These are phyloP conservation scores for Xylariaceae sp. DNA, from an alignment of 2,329 filamentous ascomycete species.

Conservation along the genomic window DNA sequence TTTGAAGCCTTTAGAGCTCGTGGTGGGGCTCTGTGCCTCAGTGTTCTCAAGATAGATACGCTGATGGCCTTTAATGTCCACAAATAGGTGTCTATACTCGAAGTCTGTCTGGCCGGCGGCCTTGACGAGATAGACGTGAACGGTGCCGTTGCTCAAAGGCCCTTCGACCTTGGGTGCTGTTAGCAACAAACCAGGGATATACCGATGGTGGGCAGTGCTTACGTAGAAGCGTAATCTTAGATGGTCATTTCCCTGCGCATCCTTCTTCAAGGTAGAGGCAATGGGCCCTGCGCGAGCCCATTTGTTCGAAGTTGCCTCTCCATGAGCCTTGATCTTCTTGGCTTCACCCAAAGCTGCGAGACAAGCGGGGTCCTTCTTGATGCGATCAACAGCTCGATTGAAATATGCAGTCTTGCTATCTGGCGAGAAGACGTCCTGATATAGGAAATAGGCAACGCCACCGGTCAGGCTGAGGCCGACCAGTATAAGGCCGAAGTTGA, in stretches of 20 bases:
- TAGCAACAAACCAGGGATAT: conserved; percentile 16
- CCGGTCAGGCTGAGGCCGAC: conserved; percentile 73
- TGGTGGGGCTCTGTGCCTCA: conserved; percentile 39
- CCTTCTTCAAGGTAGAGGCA: conserved; percentile 65
- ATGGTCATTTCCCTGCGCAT: conserved; percentile 75
- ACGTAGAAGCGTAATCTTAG: conserved; percentile 83
- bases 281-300: conserved; percentile 70
- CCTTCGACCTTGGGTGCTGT: conserved; percentile 64
- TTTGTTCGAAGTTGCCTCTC: conserved; percentile 76
- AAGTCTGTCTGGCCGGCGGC: conserved; percentile 62
- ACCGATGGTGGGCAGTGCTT: conserved; percentile 28
- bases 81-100: conserved; percentile 74
- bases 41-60: conserved; percentile 65
- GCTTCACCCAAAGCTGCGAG: conserved; percentile 70
- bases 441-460: conserved; percentile 75
- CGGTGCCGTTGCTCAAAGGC: conserved; percentile 68
- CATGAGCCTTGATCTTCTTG: conserved; percentile 75
- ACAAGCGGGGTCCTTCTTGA: conserved; percentile 71
- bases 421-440: conserved; percentile 77
- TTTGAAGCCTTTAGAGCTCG: conserved; percentile 45
- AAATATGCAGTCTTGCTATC: conserved; percentile 86
- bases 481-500: conserved; percentile 79
- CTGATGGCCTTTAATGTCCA: conserved; percentile 73
- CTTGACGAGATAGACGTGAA: conserved; percentile 75
- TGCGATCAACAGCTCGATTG: conserved; percentile 78